phyloP scores from a whole-genome alignment of 2,329 filamentous ascomycete genomes.

The Venturia effusa region DNA sequence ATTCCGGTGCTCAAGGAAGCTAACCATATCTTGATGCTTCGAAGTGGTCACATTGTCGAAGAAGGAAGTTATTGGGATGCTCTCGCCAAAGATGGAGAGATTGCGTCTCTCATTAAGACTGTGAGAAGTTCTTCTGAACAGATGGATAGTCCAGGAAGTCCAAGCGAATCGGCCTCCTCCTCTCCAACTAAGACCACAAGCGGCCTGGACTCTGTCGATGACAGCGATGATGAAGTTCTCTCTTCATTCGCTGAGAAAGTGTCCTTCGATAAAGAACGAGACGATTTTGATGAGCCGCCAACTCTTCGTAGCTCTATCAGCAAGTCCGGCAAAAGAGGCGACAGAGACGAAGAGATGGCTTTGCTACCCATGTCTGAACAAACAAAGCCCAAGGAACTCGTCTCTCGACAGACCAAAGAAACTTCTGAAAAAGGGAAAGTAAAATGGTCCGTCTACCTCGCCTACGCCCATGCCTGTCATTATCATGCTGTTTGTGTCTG shows the following conservation, averaged over 20 bases:
- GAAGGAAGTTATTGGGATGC: slow-evolving; percentile 76
- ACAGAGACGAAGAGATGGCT: slow-evolving; percentile 37
- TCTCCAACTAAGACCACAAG: slow-evolving; percentile 11
- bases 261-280: slow-evolving; percentile 50
- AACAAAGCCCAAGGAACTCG: slow-evolving; percentile 20
- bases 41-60: slow-evolving; percentile 67
- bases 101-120: slow-evolving; percentile 66
- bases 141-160: slow-evolving; percentile 10
- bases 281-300: slow-evolving; percentile 52
- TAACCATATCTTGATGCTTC: slow-evolving; percentile 70
- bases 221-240: slow-evolving; percentile 14
- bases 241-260: slow-evolving; percentile 26
- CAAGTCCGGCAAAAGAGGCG: slow-evolving; percentile 10
- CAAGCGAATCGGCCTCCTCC: not conserved
- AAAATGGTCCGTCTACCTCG: slow-evolving; percentile 80
- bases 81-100: slow-evolving; percentile 74
- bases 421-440: slow-evolving; percentile 81
- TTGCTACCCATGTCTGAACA: slow-evolving; percentile 48
- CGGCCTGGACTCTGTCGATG: slow-evolving; percentile 26
- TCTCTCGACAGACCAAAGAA: slow-evolving; percentile 68
- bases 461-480: slow-evolving; percentile 86
- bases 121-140: slow-evolving; percentile 37
- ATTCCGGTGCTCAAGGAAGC: slow-evolving; percentile 76
- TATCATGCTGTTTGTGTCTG: slow-evolving; percentile 68
- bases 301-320: slow-evolving; percentile 51